Percentiles rank a stretch among this genome's conserved stretches.
Evolutionary conservation across 352 stramenopile species (phyloP).

Genomic region (Phytophthora agathidicida): DNA sequence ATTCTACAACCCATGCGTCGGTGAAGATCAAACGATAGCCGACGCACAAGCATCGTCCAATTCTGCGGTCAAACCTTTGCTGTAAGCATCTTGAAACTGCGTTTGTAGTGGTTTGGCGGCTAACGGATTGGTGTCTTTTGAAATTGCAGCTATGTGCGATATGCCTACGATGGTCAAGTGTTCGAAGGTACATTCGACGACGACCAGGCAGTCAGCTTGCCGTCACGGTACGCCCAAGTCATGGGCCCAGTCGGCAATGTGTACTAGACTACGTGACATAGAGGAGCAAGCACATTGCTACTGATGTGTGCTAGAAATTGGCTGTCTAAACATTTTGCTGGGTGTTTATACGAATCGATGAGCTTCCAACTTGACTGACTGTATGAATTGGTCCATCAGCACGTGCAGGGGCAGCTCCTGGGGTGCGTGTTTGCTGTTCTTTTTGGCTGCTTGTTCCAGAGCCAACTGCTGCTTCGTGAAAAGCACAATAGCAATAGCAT

Average conservation of each 20-base stretch:
- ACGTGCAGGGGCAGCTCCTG: conserved; percentile 38
- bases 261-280: conserved; percentile 47
- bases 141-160: conserved; percentile 70
- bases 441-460: background rate
- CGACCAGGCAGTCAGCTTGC: conserved; percentile 69
- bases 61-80: conserved; percentile 44
- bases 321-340: conserved; percentile 18
- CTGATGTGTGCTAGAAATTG: conserved; percentile 14
- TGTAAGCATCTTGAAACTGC: conserved; percentile 48
- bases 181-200: conserved; percentile 88
- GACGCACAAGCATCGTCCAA: conserved; percentile 25
- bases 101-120: background rate
- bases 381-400: conserved; percentile 56
- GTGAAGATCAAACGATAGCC: conserved; percentile 47
- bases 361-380: conserved; percentile 32
- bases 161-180: conserved; percentile 70
- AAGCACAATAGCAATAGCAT: conserved; percentile 55
- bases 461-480: conserved; percentile 44
- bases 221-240: conserved; percentile 68
- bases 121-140: background rate
- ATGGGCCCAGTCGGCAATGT: conserved; percentile 76
- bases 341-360: conserved; percentile 22
- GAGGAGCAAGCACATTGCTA: conserved; percentile 10
- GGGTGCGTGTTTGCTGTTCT: conserved; percentile 13
- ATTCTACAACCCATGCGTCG: conserved; percentile 86